These are phyloP conservation scores for Yarrowia sp. DNA, from an alignment of 805 yeast species.

Conservation along the genomic window DNA sequence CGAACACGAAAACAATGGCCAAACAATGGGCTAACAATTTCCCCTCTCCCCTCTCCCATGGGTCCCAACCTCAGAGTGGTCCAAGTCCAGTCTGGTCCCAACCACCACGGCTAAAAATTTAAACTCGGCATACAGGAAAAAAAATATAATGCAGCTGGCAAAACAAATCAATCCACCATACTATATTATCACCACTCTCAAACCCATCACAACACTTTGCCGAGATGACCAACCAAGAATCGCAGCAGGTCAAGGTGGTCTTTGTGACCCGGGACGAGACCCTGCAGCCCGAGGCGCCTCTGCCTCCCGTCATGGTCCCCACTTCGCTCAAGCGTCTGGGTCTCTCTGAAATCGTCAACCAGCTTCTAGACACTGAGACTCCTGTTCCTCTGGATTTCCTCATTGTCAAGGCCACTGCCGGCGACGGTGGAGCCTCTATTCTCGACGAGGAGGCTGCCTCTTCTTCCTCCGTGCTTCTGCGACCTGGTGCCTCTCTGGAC, in stretches of 20 bases:
- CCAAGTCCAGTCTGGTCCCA: not conserved
- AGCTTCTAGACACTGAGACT: slow-evolving; percentile 55
- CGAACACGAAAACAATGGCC: too few relatives aligned
- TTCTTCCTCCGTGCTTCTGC: slow-evolving; percentile 49
- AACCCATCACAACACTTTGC: not conserved
- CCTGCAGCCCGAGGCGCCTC: slow-evolving; percentile 60
- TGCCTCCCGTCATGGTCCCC: slow-evolving; percentile 81
- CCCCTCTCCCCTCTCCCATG: not conserved
- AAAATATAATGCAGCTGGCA: slow-evolving; percentile 15
- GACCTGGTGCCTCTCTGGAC: slow-evolving; percentile 59
- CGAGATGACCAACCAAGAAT: slow-evolving; percentile 11
- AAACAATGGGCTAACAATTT: not conserved
- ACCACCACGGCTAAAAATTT: not conserved
- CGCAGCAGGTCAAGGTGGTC: slow-evolving; percentile 65
- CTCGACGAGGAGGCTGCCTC: slow-evolving; percentile 16
- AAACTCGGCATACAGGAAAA: slow-evolving; percentile 24
- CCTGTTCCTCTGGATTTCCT: slow-evolving; percentile 91
- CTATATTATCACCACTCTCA: not conserved
- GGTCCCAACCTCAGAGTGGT: not conserved
- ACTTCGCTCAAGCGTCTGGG: slow-evolving; percentile 83
- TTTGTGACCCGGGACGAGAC: slow-evolving; percentile 74
- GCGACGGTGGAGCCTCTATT: slow-evolving; percentile 49
- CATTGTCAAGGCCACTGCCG: slow-evolving; percentile 39
- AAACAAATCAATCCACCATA: slow-evolving; percentile 12
- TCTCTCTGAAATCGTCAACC: slow-evolving; percentile 91